Percentiles rank a stretch among this genome's conserved stretches.
These are phyloP conservation scores for Candida michaelii DNA, from an alignment of 805 yeast species.

Conservation along the genomic window DNA sequence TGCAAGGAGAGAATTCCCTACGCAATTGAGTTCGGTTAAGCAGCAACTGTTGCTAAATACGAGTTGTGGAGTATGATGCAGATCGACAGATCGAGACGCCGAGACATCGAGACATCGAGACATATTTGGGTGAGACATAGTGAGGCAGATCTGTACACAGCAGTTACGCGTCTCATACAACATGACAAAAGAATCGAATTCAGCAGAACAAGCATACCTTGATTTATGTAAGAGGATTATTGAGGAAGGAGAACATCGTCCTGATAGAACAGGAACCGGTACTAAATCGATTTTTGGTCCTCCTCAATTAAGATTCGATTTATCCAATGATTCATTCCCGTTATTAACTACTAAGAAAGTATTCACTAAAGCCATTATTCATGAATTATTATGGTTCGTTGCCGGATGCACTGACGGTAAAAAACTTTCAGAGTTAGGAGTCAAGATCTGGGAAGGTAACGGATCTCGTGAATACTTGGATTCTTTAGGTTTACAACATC, in stretches of 20 bases:
- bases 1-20: too few relatives aligned
- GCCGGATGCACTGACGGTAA: constrained; percentile 88
- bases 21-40: too few relatives aligned
- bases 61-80: too few relatives aligned
- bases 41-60: background rate
- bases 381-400: constrained; percentile 92
- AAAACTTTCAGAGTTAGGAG: constrained; percentile 73
- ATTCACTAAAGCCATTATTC: constrained; percentile 82
- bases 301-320: constrained; percentile 84
- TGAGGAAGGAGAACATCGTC: constrained; percentile 82
- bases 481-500: constrained; percentile 70
- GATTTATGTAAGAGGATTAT: constrained; percentile 78
- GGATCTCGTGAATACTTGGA: constrained; percentile 92
- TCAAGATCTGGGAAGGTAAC: constrained; percentile 99
- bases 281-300: constrained; percentile 91
- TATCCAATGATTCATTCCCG: constrained; percentile 76
- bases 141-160: too few relatives aligned
- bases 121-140: too few relatives aligned
- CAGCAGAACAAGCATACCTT: constrained; percentile 82
- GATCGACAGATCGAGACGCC: too few relatives aligned
- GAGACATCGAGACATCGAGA: too few relatives aligned
- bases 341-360: constrained; percentile 90
- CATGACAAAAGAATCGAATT: constrained; percentile 33
- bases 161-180: background rate
- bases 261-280: constrained; percentile 98